phyloP scores from a whole-genome alignment of 345 rosid genomes.

The Populus alba region DNA sequence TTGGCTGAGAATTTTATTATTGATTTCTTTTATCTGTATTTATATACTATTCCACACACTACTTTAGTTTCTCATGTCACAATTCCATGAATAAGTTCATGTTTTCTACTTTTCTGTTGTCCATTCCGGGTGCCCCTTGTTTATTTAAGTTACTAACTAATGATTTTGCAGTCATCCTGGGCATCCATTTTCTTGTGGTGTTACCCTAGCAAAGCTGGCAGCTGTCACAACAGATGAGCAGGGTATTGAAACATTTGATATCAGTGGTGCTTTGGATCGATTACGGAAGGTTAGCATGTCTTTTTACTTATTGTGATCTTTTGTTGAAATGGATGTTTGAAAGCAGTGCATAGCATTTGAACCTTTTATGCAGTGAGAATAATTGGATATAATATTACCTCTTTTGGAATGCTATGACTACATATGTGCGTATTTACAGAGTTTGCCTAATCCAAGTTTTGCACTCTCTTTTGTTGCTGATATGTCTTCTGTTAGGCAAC shows the following conservation, averaged over 20 bases:
- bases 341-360: neutral
- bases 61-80: neutral
- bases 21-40: neutral
- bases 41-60: neutral
- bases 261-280: constrained; percentile 95
- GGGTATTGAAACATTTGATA: constrained; percentile 95
- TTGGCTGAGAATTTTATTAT: constrained; percentile 33
- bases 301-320: constrained; percentile 21
- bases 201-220: constrained; percentile 93
- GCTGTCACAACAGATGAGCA: constrained; percentile 98
- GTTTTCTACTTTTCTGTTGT: neutral
- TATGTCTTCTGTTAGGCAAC: too few relatives aligned
- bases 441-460: neutral
- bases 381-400: neutral
- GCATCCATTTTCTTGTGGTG: constrained; percentile 86
- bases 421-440: neutral
- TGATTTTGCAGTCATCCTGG: constrained; percentile 64
- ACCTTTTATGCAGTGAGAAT: neutral
- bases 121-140: constrained; percentile 9
- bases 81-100: neutral
- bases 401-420: neutral
- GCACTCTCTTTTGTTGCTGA: neutral
- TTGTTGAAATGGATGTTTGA: constrained; percentile 12
- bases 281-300: constrained; percentile 72
- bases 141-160: constrained; percentile 15